phyloP scores from a whole-genome alignment of 140 eudicot genomes.

The Flaveria floridana region DNA sequence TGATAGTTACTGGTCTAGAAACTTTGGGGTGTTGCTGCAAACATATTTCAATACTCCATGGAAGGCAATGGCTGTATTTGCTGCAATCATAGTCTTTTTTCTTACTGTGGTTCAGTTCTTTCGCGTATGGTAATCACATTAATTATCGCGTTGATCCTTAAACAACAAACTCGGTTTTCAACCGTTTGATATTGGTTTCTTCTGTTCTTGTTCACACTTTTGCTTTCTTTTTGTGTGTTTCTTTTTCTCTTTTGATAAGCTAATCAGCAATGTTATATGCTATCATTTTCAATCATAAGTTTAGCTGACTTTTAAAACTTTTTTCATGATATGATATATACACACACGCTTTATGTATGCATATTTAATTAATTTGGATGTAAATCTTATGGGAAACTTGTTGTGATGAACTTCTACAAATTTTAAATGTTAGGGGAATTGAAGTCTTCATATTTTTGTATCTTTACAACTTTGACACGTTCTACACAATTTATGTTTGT shows the following conservation, averaged over 20 bases:
- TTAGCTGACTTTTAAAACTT: not conserved
- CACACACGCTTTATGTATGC: not conserved
- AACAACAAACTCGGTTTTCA: not conserved
- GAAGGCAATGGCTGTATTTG: conserved; percentile 16
- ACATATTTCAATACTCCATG: not conserved
- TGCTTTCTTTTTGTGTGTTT: not conserved
- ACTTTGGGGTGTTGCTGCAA: conserved; percentile 4
- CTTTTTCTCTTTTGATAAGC: not conserved
- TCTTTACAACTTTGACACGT: not conserved
- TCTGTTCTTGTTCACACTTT: not conserved
- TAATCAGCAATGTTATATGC: not conserved
- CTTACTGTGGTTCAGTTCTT: conserved; percentile 1
- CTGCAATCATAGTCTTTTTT: conserved; percentile 17
- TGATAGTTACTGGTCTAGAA: conserved; percentile 20
- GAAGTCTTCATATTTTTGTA: not conserved
- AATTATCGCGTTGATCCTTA: not conserved
- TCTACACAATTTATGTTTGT: not conserved
- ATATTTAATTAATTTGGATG: not conserved
- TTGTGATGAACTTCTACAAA: not conserved
- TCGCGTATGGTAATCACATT: not conserved
- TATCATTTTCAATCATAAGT: not conserved
- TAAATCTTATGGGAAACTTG: not conserved
- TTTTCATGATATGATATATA: not conserved
- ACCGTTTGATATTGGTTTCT: not conserved
- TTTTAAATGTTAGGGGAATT: not conserved